Base-by-base conservation (phyloP, 148 eudicot genomes). In the Drosera capensis region DNA sequence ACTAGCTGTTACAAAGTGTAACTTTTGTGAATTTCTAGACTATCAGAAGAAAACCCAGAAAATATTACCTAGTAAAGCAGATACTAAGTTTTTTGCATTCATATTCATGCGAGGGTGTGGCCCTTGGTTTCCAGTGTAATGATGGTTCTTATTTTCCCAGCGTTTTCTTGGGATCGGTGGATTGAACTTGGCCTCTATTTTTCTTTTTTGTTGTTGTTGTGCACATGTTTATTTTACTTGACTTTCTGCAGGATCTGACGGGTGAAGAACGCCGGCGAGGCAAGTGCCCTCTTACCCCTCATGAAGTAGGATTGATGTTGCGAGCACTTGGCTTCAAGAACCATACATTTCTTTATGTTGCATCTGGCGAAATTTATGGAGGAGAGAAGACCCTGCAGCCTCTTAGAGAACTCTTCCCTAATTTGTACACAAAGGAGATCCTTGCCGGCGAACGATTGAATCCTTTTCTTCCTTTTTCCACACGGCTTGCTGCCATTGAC, bases 401-500 rank as follows among this genome's bases (percentile, higher is more conserved):
- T 56, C 87, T 90, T 15, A 58, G 68, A 60, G 94, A 71, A 51
- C 82, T 90, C 23, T 90, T 90, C 53, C 99, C 95, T 23, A 85
- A 85, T 47, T 78, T 85, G 48, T 81, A 85, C 68, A 85, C 95
- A 12, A 90, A 90, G 60, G 99, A 90, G 68, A 73, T 70, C 46
- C 80, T 90, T 40, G 95, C 88, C 19, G 48, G 70, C 13, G 78
- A 78, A 47, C 85, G 76, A 58, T 66, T 90, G 52, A 63, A 64
- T 28, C 66, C 94, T 37, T 65, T 90, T 66, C 59, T 71, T 59
- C 72, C 82, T 20, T 90, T 71, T 60, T 78, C 99, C 44, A 81
- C 99, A 59, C 99, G 95, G 58, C 78, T 85, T 56, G 99, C 99
- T 70, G 99, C 99, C 40, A 66, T 90, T 40, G 99, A 90, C 70